A percentile compares a stretch with the other conserved stretches of the same genome.
These are phyloP conservation scores for Sporothrix pallida DNA, from an alignment of 2,329 filamentous ascomycete species.

Conservation along the genomic window DNA sequence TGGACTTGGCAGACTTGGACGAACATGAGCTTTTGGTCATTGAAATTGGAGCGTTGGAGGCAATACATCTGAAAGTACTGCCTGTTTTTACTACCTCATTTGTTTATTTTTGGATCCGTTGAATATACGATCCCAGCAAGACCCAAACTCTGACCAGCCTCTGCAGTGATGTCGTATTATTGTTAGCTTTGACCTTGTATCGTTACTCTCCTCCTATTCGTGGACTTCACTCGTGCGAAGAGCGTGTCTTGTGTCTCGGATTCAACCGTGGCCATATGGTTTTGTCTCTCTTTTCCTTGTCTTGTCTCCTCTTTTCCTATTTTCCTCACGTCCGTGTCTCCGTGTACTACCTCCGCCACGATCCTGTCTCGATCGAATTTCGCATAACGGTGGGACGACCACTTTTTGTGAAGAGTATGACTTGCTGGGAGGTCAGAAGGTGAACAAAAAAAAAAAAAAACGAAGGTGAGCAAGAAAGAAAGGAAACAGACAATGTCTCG, in stretches of 20 bases:
- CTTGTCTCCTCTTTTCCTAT: neutral
- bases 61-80: no score
- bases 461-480: neutral
- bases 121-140: neutral
- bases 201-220: neutral
- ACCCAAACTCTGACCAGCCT: neutral
- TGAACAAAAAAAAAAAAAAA: neutral
- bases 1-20: no score
- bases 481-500: neutral
- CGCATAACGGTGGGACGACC: slow-evolving; percentile 10
- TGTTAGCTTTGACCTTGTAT: neutral
- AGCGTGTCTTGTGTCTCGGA: slow-evolving; percentile 15
- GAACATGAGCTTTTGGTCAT: no score
- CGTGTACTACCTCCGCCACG: slow-evolving; percentile 12
- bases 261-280: slow-evolving; percentile 25
- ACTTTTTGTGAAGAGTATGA: neutral
- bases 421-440: neutral
- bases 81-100: neutral
- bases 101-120: slow-evolving; percentile 16
- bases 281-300: neutral
- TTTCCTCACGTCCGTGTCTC: neutral
- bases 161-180: neutral
- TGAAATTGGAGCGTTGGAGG: no score
- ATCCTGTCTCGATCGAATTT: slow-evolving; percentile 19
- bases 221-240: slow-evolving; percentile 29